Evolutionary conservation across 257 asterid species (phyloP).

Genomic region (Solanum lignicaule): DNA sequence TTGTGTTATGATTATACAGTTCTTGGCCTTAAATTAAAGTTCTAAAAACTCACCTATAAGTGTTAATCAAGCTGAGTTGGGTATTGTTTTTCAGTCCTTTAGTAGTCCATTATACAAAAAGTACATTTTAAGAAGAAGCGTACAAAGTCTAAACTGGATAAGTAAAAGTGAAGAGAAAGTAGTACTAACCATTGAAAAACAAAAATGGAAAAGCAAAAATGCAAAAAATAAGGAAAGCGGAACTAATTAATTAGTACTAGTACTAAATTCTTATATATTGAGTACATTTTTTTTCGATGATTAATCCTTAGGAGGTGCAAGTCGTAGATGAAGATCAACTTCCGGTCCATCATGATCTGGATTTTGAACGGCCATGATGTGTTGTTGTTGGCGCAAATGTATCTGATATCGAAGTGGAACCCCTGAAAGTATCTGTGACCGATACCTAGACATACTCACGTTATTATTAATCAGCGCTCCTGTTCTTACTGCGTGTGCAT

Average conservation of each 20-base stretch:
- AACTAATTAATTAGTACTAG: neutral
- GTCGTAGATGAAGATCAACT: constrained; percentile 63
- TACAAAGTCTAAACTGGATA: neutral
- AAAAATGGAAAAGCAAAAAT: neutral
- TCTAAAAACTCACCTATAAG: neutral
- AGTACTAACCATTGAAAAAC: neutral
- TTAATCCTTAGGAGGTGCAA: neutral
- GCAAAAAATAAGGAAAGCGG: neutral
- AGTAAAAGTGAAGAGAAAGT: neutral
- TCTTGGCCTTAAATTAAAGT: neutral
- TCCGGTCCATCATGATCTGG: constrained; percentile 34
- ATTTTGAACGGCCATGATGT: neutral
- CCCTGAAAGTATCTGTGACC: constrained; percentile 44
- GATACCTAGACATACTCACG: neutral
- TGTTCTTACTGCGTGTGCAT: constrained; percentile 30
- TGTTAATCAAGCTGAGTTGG: neutral
- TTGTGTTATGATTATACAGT: neutral
- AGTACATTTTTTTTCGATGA: neutral
- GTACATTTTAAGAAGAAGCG: no score
- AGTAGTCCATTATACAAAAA: neutral
- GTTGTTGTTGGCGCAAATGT: constrained; percentile 15
- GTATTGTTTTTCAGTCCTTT: no score
- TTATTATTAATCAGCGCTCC: neutral
- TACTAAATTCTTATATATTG: neutral
- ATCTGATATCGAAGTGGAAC: constrained; percentile 34